A percentile compares a stretch with the other conserved stretches of the same genome.
These are phyloP conservation scores for Cordyceps fumosorosea DNA, from an alignment of 2,329 filamentous ascomycete genomes.

Conservation along the genomic window DNA sequence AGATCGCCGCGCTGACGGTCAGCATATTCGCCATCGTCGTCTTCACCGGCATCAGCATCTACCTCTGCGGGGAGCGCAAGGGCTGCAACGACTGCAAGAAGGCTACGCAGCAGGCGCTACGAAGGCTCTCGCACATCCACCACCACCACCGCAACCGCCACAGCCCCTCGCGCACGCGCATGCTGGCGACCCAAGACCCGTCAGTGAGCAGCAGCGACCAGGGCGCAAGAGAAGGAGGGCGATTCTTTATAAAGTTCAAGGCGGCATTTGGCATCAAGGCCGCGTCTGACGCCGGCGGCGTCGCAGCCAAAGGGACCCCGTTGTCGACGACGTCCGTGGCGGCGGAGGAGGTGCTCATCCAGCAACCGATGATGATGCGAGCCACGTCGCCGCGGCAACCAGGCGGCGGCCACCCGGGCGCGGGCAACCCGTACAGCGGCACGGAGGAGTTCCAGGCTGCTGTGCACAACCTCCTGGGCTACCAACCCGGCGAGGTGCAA, in stretches of 20 bases:
- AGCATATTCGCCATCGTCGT: slow-evolving; percentile 40
- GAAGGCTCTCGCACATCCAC: background rate
- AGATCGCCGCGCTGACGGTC: slow-evolving; percentile 54
- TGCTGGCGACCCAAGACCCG: background rate
- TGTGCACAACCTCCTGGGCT: slow-evolving; percentile 10
- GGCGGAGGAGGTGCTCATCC: background rate
- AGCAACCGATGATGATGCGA: background rate
- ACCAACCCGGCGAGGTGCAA: background rate
- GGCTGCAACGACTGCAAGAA: slow-evolving; percentile 22
- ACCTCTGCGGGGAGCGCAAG: slow-evolving; percentile 38
- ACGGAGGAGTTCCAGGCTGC: slow-evolving; percentile 10
- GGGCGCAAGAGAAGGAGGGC: background rate
- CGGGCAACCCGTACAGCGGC: background rate
- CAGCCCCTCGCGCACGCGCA: background rate
- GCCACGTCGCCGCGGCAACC: slow-evolving; percentile 1
- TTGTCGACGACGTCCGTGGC: background rate
- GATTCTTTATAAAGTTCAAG: background rate
- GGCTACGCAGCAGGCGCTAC: background rate
- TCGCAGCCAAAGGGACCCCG: background rate
- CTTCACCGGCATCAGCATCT: slow-evolving; percentile 39
- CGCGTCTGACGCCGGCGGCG: background rate
- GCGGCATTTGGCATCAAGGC: background rate
- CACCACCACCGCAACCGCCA: background rate
- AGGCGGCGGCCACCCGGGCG: background rate
- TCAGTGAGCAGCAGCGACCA: too few species aligned